Base-by-base conservation (phyloP, 1,284 basidiomycete genomes). In the Tilletia horrida region DNA sequence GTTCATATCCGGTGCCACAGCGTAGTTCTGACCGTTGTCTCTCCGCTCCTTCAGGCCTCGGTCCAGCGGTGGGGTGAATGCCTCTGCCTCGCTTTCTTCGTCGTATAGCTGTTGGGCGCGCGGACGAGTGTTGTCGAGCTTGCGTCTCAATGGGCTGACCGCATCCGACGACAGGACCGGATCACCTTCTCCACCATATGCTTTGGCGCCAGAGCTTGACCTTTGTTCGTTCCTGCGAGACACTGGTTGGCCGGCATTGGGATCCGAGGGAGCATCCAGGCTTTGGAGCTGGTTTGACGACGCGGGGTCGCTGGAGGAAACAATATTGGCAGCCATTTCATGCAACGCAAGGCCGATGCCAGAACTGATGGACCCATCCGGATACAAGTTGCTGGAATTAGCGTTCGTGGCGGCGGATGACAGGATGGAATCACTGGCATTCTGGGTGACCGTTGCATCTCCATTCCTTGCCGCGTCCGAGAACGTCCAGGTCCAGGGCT, bases 401-500 rank as follows among this genome's bases (percentile, higher is more conserved):
- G 18, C 47, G 16, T 11, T 27, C 27, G 50, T 52, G 4, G 6
- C 13, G 21, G 23, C 23, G 25, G 50, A 6, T 4, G 45, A 48
- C 18, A 16, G 13, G 3, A 27, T 14, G 27, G 50, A 52, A 27
- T 14, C 50, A 27, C 27, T 27, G 23, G 14, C 21, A 21, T n/a
- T 48, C 11, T 40, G 35, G 35, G 4, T 40, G 35, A 40, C 35
- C 11, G 9, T 48, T 16, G 18, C n/a, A 25, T n/a, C 8, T 8
- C 47, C 47, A 8, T 8, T 16, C 11, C 23, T 27, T 21, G 27
- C 6, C 50, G 23, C 21, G 13, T 21, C 23, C 21, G 50, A 27
- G 23, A 52, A 52, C 13, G n/a, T 52, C 50, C 50, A 52, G 21
- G 6, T 52, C 50, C 50, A 52, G 14, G 50, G 50, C 50, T 52